phyloP scores from a whole-genome alignment of 2,329 filamentous ascomycete species.

The Fusarium stilboides region DNA sequence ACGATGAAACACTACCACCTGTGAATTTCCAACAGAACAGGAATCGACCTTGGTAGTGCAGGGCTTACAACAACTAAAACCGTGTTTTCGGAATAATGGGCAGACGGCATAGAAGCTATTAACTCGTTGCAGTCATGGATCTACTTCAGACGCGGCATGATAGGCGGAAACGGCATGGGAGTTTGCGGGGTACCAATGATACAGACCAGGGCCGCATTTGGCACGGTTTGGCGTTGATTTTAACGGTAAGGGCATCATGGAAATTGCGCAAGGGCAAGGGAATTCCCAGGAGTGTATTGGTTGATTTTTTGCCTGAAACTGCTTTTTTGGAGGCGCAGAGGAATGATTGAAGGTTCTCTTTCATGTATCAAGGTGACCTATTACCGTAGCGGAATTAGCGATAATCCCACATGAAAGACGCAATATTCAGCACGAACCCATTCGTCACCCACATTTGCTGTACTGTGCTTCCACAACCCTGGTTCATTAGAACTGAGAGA shows the following conservation, averaged over 20 bases:
- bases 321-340: constrained; percentile 19
- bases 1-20: constrained; percentile 22
- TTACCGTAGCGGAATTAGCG: constrained; percentile 49
- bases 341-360: constrained; percentile 21
- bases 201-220: constrained; percentile 18
- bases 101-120: neutral
- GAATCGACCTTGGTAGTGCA: constrained; percentile 35
- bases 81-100: neutral
- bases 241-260: constrained; percentile 32
- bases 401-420: constrained; percentile 40
- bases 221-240: constrained; percentile 43
- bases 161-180: constrained; percentile 3
- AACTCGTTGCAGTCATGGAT: constrained; percentile 19
- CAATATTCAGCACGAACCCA: neutral
- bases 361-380: constrained; percentile 29
- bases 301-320: constrained; percentile 23
- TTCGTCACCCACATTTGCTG: neutral
- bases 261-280: constrained; percentile 39
- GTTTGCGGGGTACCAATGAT: constrained; percentile 29
- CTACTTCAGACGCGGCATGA: neutral
- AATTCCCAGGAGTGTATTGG: constrained; percentile 33
- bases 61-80: neutral
- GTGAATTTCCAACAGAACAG: constrained; percentile 22
- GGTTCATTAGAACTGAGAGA: constrained; percentile 8
- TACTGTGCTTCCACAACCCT: constrained; percentile 4